Conservation (phyloP, 805 yeast genomes). For the Lachancea mirantina region DNA sequence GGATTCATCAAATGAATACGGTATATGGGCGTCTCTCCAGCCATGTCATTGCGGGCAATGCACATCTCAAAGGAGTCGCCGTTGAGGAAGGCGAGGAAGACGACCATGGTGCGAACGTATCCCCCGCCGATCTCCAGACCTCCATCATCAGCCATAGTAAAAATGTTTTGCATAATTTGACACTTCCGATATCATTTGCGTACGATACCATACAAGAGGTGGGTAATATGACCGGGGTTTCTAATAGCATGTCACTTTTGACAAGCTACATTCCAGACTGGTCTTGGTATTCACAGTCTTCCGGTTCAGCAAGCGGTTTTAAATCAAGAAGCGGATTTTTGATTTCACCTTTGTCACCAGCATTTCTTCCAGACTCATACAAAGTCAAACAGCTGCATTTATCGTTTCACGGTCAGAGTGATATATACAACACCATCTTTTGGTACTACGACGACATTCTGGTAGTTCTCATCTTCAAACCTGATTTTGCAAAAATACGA, state of each 20-base stretch:
- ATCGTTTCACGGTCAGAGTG: constrained; percentile 12
- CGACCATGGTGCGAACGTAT: constrained; percentile 1
- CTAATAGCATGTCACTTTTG: constrained; percentile 25
- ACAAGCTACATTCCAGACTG: constrained; percentile 26
- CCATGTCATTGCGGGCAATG: constrained; percentile 25
- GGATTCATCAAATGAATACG: constrained; percentile 28
- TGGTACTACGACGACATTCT: constrained; percentile 28
- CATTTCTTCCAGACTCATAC: constrained; percentile 21
- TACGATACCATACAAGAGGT: constrained; percentile 32
- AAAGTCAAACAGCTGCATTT: constrained; percentile 17
- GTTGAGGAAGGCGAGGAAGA: constrained; percentile 7
- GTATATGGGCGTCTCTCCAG: constrained; percentile 23
- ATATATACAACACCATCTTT: constrained; percentile 19
- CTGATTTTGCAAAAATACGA: constrained; percentile 22
- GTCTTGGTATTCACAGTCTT: constrained; percentile 1
- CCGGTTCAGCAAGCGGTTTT: constrained; percentile 1
- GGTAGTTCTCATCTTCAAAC: constrained; percentile 21
- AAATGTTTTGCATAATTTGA: constrained; percentile 24
- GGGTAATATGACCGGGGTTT: constrained; percentile 28
- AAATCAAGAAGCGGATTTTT: constrained; percentile 22
- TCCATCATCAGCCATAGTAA: constrained; percentile 6
- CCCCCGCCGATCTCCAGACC: constrained; percentile 1
- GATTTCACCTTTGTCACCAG: constrained; percentile 24
- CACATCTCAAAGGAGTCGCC: constrained; percentile 20
- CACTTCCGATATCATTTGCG: constrained; percentile 29